Conservation (phyloP, 441 rosid genomes). For the Bocquillonia castaneifolia region DNA sequence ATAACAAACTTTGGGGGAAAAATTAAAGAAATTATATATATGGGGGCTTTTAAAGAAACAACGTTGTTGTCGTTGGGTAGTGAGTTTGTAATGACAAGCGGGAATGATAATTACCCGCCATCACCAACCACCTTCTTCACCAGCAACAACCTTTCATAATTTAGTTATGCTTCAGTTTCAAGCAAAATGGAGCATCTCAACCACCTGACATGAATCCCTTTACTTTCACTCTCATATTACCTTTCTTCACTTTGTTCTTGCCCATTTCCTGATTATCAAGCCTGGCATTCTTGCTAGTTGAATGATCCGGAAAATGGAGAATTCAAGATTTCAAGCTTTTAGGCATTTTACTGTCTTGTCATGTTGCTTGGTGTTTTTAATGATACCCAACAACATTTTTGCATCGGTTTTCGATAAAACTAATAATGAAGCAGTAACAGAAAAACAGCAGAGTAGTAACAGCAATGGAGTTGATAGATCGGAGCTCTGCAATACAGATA, state of each 20-base stretch:
- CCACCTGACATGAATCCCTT: conserved; percentile 36
- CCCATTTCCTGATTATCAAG: not conserved
- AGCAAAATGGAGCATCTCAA: conserved; percentile 43
- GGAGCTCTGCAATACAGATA: conserved; percentile 52
- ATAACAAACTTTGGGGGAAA: too few relatives aligned
- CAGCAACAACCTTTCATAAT: conserved; percentile 36
- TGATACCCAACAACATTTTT: conserved; percentile 22
- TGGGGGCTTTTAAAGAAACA: too few relatives aligned
- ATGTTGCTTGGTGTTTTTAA: conserved; percentile 30
- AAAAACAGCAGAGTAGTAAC: conserved; percentile 12
- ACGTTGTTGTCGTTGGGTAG: not conserved
- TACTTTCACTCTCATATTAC: conserved; percentile 15
- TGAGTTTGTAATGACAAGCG: conserved; percentile 26
- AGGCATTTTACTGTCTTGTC: conserved; percentile 21
- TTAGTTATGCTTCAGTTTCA: conserved; percentile 39
- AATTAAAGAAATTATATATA: too few relatives aligned
- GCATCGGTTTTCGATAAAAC: conserved; percentile 20
- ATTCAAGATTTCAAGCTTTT: conserved; percentile 24
- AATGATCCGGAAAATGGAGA: conserved; percentile 29
- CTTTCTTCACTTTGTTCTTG: conserved; percentile 24
- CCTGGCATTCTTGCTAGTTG: not conserved
- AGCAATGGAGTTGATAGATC: conserved; percentile 22
- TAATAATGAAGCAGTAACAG: not conserved
- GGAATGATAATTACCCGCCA: conserved; percentile 46
- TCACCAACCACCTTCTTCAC: conserved; percentile 39